Evolutionary conservation across 345 rosid genomes (phyloP).

Genomic region (Draba incana): DNA sequence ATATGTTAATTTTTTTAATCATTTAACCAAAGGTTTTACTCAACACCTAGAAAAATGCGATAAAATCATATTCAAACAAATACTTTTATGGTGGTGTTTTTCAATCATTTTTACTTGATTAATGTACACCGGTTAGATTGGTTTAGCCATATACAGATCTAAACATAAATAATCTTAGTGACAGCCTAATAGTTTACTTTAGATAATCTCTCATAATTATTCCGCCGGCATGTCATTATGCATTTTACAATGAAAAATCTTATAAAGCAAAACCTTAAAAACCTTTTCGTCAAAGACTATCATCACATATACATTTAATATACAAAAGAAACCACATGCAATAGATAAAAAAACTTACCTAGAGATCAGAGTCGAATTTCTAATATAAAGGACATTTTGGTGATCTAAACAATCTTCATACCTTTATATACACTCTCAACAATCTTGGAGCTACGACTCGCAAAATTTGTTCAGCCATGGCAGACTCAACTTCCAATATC

Average conservation of each 20-base stretch:
- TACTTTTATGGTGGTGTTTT: too few relatives aligned
- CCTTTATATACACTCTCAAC: slow-evolving; percentile 22
- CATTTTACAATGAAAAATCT: background rate
- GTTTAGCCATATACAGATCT: too few relatives aligned
- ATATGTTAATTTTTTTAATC: too few relatives aligned
- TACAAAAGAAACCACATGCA: slow-evolving; percentile 8
- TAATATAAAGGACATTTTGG: slow-evolving; percentile 18
- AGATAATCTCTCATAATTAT: too few relatives aligned
- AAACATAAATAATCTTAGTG: too few relatives aligned
- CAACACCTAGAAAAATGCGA: too few relatives aligned
- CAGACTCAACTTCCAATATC: slow-evolving; percentile 25
- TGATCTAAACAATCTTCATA: slow-evolving; percentile 13
- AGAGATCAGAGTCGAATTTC: slow-evolving; percentile 18
- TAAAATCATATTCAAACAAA: too few relatives aligned
- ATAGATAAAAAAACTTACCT: slow-evolving; percentile 18
- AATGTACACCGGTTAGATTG: too few relatives aligned
- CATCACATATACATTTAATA: slow-evolving; percentile 5
- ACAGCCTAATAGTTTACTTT: too few relatives aligned
- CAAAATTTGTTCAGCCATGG: slow-evolving; percentile 29
- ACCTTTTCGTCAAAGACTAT: slow-evolving; percentile 10
- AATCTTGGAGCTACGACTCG: slow-evolving; percentile 13
- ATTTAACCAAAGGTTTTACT: too few relatives aligned
- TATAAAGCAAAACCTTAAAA: slow-evolving; percentile 6
- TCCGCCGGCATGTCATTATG: too few relatives aligned
- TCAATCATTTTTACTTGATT: too few relatives aligned